Evolutionary conservation across 768 basidiomycete genomes (phyloP), one percentile per base, ranked within the genome.

Genomic region (Mycena galopus): DNA sequence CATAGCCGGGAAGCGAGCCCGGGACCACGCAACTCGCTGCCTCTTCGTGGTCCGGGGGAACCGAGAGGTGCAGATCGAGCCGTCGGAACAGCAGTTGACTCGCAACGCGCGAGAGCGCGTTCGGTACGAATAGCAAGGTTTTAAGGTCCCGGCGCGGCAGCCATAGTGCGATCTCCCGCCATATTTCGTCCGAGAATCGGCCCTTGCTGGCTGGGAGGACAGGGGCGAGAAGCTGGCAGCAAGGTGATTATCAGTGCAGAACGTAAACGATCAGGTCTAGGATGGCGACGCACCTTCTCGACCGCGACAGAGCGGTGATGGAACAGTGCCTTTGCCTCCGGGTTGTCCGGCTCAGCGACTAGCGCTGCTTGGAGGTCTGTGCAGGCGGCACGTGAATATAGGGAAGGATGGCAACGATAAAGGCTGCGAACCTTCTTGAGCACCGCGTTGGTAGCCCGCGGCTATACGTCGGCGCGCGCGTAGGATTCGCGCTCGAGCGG

Each of bases 331-430:
- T 88, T 88, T 27, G 92, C 93, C 77, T 93, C 93, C 61, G 88
- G 86, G 80, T 94, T 91, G 77, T 90, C 90, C 55, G 93, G 92
- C 71, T 93, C 92, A 25, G 85, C 86, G 44, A 79, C 84, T 55
- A 93, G 80, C 44, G 91, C 91, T 29, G 91, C 90, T 74, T 92
- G 88, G 29, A 94, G 83, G 80, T 94, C 93, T 94, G 72, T 12
- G 17, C 2, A 64, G 27, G 29, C 16, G 50, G 61, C 56, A 30
- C 53, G 67, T 69, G 33, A 70, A 21, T 51, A 29, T 32, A 56
- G 9, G 55, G 21, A 29, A 72, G 19, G 17, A 47, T 65, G 56
- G 19, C 17, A 65, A 42, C 44, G 74, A 63, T 39, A 63, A 42
- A 27, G 55, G 35, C 21, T 12, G 25, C 82, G 29, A 77, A 91